phyloP scores from a whole-genome alignment of 2,329 filamentous ascomycete genomes.

The Tolypocladium nubicola region DNA sequence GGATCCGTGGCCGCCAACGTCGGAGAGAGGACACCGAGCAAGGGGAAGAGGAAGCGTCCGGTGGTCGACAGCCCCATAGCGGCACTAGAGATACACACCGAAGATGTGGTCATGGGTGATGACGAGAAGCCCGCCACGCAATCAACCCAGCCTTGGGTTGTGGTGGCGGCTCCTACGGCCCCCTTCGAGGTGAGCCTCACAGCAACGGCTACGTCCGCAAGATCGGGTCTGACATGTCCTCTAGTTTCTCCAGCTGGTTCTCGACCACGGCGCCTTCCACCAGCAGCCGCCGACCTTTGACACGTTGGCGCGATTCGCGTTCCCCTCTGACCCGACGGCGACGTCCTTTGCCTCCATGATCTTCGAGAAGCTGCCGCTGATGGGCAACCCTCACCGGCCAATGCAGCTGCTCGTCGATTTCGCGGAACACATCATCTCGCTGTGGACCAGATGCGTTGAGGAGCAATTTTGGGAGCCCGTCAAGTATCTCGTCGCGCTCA shows the following conservation, averaged over 20 bases:
- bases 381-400: constrained; percentile 37
- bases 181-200: constrained; percentile 33
- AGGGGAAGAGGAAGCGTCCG: constrained; percentile 60
- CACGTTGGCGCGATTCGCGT: constrained; percentile 49
- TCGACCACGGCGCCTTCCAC: constrained; percentile 48
- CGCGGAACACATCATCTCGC: constrained; percentile 48
- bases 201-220: background rate
- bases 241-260: constrained; percentile 51
- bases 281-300: constrained; percentile 56
- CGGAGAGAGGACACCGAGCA: constrained; percentile 50
- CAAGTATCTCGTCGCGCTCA: constrained; percentile 51
- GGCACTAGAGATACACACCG: constrained; percentile 43
- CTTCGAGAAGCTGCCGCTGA: constrained; percentile 52
- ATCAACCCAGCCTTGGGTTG: constrained; percentile 8
- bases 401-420: constrained; percentile 53
- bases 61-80: constrained; percentile 55
- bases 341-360: constrained; percentile 57
- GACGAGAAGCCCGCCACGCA: constrained; percentile 10
- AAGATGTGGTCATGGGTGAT: constrained; percentile 27
- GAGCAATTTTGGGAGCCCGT: constrained; percentile 56
- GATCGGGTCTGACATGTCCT: background rate
- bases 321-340: constrained; percentile 48
- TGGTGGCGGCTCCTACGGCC: constrained; percentile 13
- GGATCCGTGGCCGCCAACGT: constrained; percentile 33
- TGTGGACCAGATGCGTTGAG: constrained; percentile 59